phyloP scores from a whole-genome alignment of 805 yeast genomes.

The Gaillardinia entomophila region DNA sequence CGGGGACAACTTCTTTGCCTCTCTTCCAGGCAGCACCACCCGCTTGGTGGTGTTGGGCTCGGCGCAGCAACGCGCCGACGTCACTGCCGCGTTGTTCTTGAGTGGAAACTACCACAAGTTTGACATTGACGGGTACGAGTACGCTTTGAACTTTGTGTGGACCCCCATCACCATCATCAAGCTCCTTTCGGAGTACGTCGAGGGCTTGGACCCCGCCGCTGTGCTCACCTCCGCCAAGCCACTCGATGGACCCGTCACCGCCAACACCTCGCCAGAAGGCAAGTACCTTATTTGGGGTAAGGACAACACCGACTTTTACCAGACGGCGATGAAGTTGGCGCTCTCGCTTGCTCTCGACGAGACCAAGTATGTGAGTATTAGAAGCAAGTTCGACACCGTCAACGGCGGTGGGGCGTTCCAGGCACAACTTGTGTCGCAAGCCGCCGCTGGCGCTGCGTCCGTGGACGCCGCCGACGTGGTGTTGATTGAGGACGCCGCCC shows the following conservation, averaged over 20 bases:
- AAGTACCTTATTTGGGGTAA: constrained; percentile 59
- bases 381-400: constrained; percentile 67
- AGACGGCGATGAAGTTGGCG: constrained; percentile 59
- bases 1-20: constrained; percentile 48
- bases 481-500: constrained; percentile 52
- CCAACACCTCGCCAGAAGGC: constrained; percentile 39
- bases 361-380: constrained; percentile 44
- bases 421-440: constrained; percentile 48
- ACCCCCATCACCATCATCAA: constrained; percentile 48
- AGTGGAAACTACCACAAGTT: constrained; percentile 34
- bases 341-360: constrained; percentile 64
- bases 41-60: constrained; percentile 62
- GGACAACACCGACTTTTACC: constrained; percentile 53
- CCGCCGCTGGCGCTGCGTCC: constrained; percentile 4
- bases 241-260: constrained; percentile 14
- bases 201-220: constrained; percentile 18
- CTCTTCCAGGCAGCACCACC: constrained; percentile 54
- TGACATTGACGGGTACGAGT: constrained; percentile 46
- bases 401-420: constrained; percentile 71
- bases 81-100: constrained; percentile 64
- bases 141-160: constrained; percentile 50
- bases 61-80: constrained; percentile 59
- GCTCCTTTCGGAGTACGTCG: constrained; percentile 40
- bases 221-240: constrained; percentile 11
- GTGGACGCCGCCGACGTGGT: constrained; percentile 61